A percentile compares a stretch with the other conserved stretches of the same genome.
Conservation (phyloP, 306 rosid genomes). For the Mucuna pruriens region DNA sequence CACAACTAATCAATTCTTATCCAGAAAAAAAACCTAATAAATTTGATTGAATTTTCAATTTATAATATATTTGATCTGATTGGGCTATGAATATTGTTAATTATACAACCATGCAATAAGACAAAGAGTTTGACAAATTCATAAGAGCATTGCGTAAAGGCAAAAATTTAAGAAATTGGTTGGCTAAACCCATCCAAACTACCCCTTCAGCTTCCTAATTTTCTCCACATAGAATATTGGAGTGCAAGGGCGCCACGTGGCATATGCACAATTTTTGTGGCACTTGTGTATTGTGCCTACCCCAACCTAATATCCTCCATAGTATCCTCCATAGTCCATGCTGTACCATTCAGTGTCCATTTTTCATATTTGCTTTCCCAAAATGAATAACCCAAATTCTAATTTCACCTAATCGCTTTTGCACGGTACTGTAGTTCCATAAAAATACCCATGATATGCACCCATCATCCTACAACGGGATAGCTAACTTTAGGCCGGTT, state of each 20-base stretch:
- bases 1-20: neutral
- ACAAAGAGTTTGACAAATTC: conserved; percentile 11
- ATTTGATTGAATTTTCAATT: too few relatives aligned
- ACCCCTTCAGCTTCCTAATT: neutral
- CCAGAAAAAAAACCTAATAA: too few relatives aligned
- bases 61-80: neutral
- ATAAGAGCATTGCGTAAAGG: conserved; percentile 50
- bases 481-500: too few relatives aligned
- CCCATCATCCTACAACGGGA: neutral
- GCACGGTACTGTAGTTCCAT: neutral
- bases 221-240: neutral
- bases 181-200: conserved; percentile 28
- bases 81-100: neutral
- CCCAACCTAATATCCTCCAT: conserved; percentile 26
- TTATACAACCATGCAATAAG: neutral
- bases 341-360: neutral
- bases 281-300: conserved; percentile 45
- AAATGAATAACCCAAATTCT: conserved; percentile 2
- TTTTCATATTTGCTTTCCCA: neutral
- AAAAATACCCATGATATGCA: neutral
- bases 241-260: conserved; percentile 34
- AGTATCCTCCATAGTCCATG: neutral
- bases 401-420: conserved; percentile 15
- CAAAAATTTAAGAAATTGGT: conserved; percentile 34
- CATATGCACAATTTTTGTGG: conserved; percentile 13